These are phyloP conservation scores for Auriscalpium vulgare DNA, from an alignment of 768 basidiomycete genomes.

Conservation along the genomic window DNA sequence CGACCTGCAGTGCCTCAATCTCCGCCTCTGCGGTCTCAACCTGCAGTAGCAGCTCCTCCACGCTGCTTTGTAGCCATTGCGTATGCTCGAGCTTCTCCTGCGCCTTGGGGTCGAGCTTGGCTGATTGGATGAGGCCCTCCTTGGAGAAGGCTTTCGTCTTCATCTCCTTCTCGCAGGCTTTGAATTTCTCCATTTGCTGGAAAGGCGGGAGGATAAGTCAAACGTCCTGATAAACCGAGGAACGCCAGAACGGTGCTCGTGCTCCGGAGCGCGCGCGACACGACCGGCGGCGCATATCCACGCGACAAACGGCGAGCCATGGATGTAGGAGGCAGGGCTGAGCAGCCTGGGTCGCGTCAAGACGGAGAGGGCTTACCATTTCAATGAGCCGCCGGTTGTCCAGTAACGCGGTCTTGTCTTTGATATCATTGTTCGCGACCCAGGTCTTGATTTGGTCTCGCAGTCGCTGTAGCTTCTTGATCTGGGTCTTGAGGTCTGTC, in stretches of 20 bases:
- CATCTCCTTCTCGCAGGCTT: constrained; percentile 99
- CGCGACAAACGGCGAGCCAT: too few species aligned
- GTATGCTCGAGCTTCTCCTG: constrained; percentile 91
- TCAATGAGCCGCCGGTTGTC: constrained; percentile 96
- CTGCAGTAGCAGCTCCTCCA: constrained; percentile 89
- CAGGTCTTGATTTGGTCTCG: constrained; percentile 91
- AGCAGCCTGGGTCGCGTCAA: too few species aligned
- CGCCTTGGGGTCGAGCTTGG: constrained; percentile 93
- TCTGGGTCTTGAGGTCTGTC: constrained; percentile 92
- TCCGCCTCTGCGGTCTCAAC: constrained; percentile 94
- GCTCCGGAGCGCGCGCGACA: background rate
- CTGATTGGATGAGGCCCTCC: constrained; percentile 90
- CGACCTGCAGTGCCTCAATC: constrained; percentile 69
- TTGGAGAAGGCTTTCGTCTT: constrained; percentile 99
- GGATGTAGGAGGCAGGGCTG: too few species aligned
- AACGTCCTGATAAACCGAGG: background rate
- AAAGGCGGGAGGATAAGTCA: constrained; percentile 11
- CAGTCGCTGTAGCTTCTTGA: constrained; percentile 86
- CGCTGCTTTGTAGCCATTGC: constrained; percentile 78
- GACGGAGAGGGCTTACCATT: constrained; percentile 54
- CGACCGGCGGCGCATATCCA: background rate
- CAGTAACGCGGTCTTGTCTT: constrained; percentile 89
- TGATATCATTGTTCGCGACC: constrained; percentile 96
- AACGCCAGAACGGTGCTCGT: background rate
- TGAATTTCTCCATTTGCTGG: constrained; percentile 99